Evolutionary conservation across 805 yeast species (phyloP), one percentile per base, ranked within the genome.

Genomic region (Kodamaea fukazawae): DNA sequence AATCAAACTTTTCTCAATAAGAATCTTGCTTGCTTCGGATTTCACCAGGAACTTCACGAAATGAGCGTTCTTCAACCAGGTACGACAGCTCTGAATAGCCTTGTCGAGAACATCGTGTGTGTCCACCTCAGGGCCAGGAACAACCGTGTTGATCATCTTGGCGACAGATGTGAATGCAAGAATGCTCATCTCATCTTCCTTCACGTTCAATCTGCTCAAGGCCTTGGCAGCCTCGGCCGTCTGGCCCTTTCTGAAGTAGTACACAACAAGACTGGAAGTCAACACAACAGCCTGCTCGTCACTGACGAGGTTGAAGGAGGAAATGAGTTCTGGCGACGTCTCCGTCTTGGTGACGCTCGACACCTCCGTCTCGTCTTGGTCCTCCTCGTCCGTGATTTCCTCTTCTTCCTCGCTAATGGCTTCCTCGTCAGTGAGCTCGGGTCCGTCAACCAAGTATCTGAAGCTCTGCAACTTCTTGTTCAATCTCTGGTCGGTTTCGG

Each of bases 241-340:
- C 29, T 59, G 52, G 5, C 54, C 46, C 7, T 46, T 35, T 26
- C 46, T 37, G 37, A 45, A 42, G 43, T 55, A 61, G 41, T 50
- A 54, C 3, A 50, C 33, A 5, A 60, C 48, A 26, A 63, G 47
- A 7, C 64, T 52, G n/a, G 58, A 41, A 1, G 55, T 46, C 33
- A 66, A 48, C 1, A 63, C 55, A n/a, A 63, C 54, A 32, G 57
- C 61, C 40, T 65, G 62, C 33, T 67, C 71, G 31, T 60, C 63
- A 12, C 46, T 50, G 13, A 67, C 49, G 29, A 68, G 49, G 42
- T 61, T 60, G 35, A 67, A 50, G 4, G 68, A 54, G 12, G 50
- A 35, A 4, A 67, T 54, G 20, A 37, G 40, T 16, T 20, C 34
- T 3, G 35, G 17, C 7, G 14, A 22, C n/a, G 7, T 31, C 10